Evolutionary conservation across 805 yeast species (phyloP).

Genomic region (Saccharomycopsis amapae): DNA sequence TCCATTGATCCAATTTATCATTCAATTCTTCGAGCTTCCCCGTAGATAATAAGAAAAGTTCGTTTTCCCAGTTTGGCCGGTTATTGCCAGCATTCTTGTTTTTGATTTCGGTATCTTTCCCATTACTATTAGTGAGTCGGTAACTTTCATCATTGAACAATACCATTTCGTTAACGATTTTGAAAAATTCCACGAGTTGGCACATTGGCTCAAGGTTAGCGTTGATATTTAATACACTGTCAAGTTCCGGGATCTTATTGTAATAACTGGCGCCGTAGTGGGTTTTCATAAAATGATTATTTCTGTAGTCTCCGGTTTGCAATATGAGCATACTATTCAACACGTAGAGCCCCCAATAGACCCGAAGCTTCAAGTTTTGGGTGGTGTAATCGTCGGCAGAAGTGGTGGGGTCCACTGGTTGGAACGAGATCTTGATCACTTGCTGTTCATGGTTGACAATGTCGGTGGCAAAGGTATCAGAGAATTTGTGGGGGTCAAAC

Average conservation of each 20-base stretch:
- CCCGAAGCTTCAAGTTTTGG: conserved; percentile 31
- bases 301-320: conserved; percentile 18
- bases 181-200: conserved; percentile 29
- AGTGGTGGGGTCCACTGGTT: background rate
- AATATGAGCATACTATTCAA: conserved; percentile 22
- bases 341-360: conserved; percentile 39
- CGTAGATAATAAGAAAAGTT: conserved; percentile 7
- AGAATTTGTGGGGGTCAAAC: background rate
- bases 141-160: background rate
- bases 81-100: background rate
- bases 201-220: conserved; percentile 31
- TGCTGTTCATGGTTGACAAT: background rate
- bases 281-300: conserved; percentile 8
- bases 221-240: conserved; percentile 30
- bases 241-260: conserved; percentile 31
- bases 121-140: background rate
- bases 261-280: conserved; percentile 19
- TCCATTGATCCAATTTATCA: conserved; percentile 3
- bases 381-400: too few species aligned
- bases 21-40: conserved; percentile 12
- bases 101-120: background rate
- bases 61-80: conserved; percentile 15
- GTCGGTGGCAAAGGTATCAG: background rate
- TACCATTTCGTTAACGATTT: conserved; percentile 24
- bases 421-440: conserved; percentile 5